These are phyloP conservation scores for Lipomyces spencermartinsiae DNA, from an alignment of 805 yeast species.

Conservation along the genomic window DNA sequence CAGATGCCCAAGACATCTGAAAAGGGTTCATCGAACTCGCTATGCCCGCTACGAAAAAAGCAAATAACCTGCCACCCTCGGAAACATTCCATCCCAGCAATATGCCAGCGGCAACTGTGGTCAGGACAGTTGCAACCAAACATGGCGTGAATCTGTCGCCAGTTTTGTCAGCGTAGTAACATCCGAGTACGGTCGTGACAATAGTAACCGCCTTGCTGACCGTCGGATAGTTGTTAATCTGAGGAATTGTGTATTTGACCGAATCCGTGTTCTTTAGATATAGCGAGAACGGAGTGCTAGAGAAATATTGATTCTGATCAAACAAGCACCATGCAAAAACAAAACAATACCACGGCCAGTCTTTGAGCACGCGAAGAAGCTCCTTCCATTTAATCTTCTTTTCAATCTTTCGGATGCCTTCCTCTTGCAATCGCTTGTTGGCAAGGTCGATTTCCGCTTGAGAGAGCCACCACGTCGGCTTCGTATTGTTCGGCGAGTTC, in stretches of 20 bases:
- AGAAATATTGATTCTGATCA: constrained; percentile 28
- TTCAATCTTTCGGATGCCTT: constrained; percentile 42
- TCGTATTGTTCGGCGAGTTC: constrained; percentile 56
- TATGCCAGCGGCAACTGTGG: constrained; percentile 71
- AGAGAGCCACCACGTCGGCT: constrained; percentile 47
- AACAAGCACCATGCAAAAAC: constrained; percentile 32
- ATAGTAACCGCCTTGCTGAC: constrained; percentile 52
- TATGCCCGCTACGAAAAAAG: constrained; percentile 19
- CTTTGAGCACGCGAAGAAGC: constrained; percentile 46
- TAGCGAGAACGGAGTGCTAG: constrained; percentile 44
- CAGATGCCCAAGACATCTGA: constrained; percentile 42
- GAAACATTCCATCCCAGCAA: constrained; percentile 57
- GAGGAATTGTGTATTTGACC: constrained; percentile 45
- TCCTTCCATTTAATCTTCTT: constrained; percentile 42
- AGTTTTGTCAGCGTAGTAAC: constrained; percentile 34
- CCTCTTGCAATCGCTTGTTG: constrained; percentile 42
- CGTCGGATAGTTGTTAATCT: constrained; percentile 52
- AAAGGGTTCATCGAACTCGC: constrained; percentile 32
- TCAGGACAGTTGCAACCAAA: constrained; percentile 74
- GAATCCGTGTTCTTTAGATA: constrained; percentile 48
- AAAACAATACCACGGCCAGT: constrained; percentile 49
- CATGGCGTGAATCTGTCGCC: constrained; percentile 47
- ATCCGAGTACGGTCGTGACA: constrained; percentile 39
- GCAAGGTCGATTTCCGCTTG: constrained; percentile 47
- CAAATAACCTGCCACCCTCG: constrained; percentile 29